phyloP scores from a whole-genome alignment of 176 grass and related monocot species.

The Rhynchospora breviuscula region DNA sequence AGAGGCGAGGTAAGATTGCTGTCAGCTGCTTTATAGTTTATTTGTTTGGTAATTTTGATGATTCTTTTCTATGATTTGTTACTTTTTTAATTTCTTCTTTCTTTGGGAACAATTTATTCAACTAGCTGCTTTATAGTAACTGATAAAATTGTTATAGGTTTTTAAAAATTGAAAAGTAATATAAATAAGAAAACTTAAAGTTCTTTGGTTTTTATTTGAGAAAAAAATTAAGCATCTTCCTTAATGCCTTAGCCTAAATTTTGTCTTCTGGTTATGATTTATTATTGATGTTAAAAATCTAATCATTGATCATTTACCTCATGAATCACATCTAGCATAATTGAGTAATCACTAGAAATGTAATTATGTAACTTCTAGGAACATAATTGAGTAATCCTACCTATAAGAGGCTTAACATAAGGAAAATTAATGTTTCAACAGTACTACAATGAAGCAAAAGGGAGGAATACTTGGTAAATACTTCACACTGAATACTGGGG shows the following conservation, averaged over 20 bases:
- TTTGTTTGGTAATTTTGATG: not conserved
- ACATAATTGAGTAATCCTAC: not conserved
- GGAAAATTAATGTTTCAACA: not conserved
- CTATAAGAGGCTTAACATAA: not conserved
- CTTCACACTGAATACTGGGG: slow-evolving; percentile 40
- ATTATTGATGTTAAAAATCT: not conserved
- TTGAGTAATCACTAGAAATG: not conserved
- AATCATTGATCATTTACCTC: not conserved
- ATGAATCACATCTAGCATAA: not conserved
- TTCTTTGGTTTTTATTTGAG: not conserved
- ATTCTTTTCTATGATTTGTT: not conserved
- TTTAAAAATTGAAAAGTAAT: not conserved
- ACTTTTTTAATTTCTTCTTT: not conserved
- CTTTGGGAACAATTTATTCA: not conserved
- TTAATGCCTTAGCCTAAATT: not conserved
- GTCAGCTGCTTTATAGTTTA: not conserved
- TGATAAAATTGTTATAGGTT: not conserved
- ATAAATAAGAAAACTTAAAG: not conserved
- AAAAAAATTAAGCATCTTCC: not conserved
- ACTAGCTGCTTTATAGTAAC: not conserved
- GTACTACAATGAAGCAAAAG: slow-evolving; percentile 12
- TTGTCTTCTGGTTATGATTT: not conserved
- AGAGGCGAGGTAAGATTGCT: not conserved
- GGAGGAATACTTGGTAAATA: slow-evolving; percentile 18
- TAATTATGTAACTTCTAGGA: not conserved